Conservation (phyloP, 768 basidiomycete genomes). For the Termitomyces sp. region DNA sequence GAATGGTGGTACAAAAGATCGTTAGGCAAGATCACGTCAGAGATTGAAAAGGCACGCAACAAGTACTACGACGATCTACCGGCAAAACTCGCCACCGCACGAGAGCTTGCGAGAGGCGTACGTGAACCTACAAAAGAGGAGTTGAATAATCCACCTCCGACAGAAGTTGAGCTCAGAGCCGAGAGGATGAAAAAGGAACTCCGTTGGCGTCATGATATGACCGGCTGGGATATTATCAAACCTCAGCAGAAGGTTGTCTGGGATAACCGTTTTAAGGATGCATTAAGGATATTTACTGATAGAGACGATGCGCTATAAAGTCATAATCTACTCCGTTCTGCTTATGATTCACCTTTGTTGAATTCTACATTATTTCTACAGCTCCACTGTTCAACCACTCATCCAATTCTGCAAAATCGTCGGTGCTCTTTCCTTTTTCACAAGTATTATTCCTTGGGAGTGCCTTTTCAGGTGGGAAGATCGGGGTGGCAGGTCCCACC, state of each 20-base stretch:
- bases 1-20: constrained; percentile 72
- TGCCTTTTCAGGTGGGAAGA: neutral
- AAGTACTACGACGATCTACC: constrained; percentile 74
- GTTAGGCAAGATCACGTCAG: constrained; percentile 40
- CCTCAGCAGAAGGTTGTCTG: constrained; percentile 61
- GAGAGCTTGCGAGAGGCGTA: constrained; percentile 66
- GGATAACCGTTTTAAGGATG: constrained; percentile 66
- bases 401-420: constrained; percentile 62
- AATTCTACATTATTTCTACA: constrained; percentile 41
- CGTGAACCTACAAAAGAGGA: constrained; percentile 89
- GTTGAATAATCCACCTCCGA: constrained; percentile 67
- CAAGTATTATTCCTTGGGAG: neutral
- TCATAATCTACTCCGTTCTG: neutral
- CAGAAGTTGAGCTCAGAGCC: constrained; percentile 82
- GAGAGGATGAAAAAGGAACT: constrained; percentile 88
- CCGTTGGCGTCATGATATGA: constrained; percentile 74
- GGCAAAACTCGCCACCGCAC: constrained; percentile 60
- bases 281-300: constrained; percentile 55
- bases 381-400: constrained; percentile 64
- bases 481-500: too few relatives aligned
- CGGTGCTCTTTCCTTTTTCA: constrained; percentile 20
- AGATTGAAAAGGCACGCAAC: constrained; percentile 63
- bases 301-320: constrained; percentile 2
- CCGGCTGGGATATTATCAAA: constrained; percentile 75
- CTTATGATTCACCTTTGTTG: neutral